Base-by-base conservation (phyloP, 352 stramenopile genomes). In the Pythium vanterpoolii region DNA sequence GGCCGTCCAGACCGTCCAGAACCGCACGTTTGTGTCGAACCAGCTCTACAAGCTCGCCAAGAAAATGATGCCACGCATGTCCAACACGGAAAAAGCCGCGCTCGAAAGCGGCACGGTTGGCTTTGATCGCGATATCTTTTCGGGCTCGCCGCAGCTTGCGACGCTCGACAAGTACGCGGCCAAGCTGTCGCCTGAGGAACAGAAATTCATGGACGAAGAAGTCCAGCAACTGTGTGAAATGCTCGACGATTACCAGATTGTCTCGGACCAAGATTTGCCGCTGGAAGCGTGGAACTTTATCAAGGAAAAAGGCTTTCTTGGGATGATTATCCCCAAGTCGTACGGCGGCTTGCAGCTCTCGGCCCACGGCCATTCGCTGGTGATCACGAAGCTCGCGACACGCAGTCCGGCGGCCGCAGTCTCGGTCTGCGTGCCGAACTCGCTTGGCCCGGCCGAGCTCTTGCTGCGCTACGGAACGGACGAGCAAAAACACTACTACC, bases 121-220 rank as follows among this genome's bases (percentile, higher is more conserved):
- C 49, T 99, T 99, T 71, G 97, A 99, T 71, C 89, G 95, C 54
- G 96, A 99, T 59, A 98, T 99, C 60, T 99, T 99, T 75, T 92
- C 85, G 33, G 97, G 97, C 45, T 92, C 78, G 39, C 96, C 97
- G 11, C 88, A 80, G 31, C 79, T 99, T 28, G 73, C 95, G 72
- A 73, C 95, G 47, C 86, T 99, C 19, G 78, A 98, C 69, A 95
- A 97, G 71, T 98, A 98, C 81, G 76, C 92, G 66, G 92, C 93
- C 49, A 91, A 96, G 70, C 75, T 98, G 21, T 93, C 85, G 44
- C 56, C 80, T 7, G 94, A 98, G 69, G 96, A 99, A 74, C 78
- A 98, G 62, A 59, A 64, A 16, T 99, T 98, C 70, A 82, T 99
- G 67, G 87, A 98, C 78, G 97, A 94, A 21, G 90, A 99, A 71